Evolutionary conservation across 1,284 basidiomycete species (phyloP).

Genomic region (Pseudomicrostroma phylloplanum): DNA sequence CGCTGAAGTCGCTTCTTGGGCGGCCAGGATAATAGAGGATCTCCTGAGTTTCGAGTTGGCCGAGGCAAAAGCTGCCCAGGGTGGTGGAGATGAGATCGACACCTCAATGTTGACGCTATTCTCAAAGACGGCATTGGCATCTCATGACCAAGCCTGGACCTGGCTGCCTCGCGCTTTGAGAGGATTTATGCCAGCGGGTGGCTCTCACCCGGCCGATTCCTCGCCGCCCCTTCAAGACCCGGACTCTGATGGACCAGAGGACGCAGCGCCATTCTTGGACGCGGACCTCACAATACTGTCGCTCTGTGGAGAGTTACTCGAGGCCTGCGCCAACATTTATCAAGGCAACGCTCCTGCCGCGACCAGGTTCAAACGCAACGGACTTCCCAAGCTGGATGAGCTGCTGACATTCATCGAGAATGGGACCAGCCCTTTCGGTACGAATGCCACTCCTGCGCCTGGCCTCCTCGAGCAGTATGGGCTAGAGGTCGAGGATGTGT

Average conservation of each 20-base stretch:
- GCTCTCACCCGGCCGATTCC: not conserved
- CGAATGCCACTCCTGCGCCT: not conserved
- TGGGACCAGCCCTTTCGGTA: conserved; percentile 17
- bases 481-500: conserved; percentile 16
- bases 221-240: not conserved
- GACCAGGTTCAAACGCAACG: not conserved
- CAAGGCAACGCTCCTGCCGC: not conserved
- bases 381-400: conserved; percentile 17
- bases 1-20: conserved; percentile 16
- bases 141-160: not conserved
- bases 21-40: conserved; percentile 14
- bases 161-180: not conserved
- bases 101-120: not conserved
- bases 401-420: conserved; percentile 34
- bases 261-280: conserved; percentile 1
- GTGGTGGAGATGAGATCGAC: not conserved
- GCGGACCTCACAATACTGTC: not conserved
- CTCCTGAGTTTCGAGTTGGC: conserved; percentile 8
- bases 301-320: conserved; percentile 2
- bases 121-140: not conserved
- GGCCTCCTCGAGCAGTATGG: not conserved
- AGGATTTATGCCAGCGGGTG: not conserved
- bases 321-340: not conserved
- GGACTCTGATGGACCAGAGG: conserved; percentile 12
- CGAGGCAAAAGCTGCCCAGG: not conserved